Evolutionary conservation across 805 yeast species (phyloP).

Genomic region (Martiniozyma abietophila): DNA sequence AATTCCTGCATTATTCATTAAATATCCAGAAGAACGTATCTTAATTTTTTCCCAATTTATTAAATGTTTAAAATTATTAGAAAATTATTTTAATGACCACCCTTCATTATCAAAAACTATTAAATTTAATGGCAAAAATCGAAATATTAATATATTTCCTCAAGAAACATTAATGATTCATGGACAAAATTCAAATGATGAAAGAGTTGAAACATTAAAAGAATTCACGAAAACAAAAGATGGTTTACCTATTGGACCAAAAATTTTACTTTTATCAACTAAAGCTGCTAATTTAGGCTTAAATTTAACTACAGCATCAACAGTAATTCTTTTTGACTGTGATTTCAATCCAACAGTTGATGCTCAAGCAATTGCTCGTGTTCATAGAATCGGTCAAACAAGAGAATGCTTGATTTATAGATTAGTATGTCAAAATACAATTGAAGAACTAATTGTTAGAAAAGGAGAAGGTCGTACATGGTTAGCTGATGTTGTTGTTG

Average conservation of each 20-base stretch:
- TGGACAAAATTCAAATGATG: slow-evolving; percentile 60
- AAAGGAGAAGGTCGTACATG: slow-evolving; percentile 74
- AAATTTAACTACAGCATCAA: slow-evolving; percentile 77
- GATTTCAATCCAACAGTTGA: slow-evolving; percentile 99
- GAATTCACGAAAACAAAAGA: slow-evolving; percentile 30
- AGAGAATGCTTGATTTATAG: slow-evolving; percentile 79
- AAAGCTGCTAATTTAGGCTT: slow-evolving; percentile 95
- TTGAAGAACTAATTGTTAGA: slow-evolving; percentile 74
- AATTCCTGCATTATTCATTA: slow-evolving; percentile 36
- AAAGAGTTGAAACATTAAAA: slow-evolving; percentile 55
- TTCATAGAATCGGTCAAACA: slow-evolving; percentile 85
- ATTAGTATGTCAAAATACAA: slow-evolving; percentile 64
- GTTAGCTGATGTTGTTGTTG: slow-evolving; percentile 67
- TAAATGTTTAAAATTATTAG: slow-evolving; percentile 69
- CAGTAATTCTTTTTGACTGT: slow-evolving; percentile 82
- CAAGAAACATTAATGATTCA: slow-evolving; percentile 30
- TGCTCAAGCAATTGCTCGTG: slow-evolving; percentile 92
- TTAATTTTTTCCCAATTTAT: slow-evolving; percentile 89
- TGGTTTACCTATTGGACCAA: slow-evolving; percentile 19
- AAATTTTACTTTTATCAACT: slow-evolving; percentile 72
- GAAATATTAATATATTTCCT: slow-evolving; percentile 31
- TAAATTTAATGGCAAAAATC: neutral
- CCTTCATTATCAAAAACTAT: slow-evolving; percentile 1
- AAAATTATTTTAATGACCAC: slow-evolving; percentile 53
- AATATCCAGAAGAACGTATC: slow-evolving; percentile 33